These are phyloP conservation scores for Silybum marianum DNA, from an alignment of 129 eudicot genomes.

Conservation along the genomic window DNA sequence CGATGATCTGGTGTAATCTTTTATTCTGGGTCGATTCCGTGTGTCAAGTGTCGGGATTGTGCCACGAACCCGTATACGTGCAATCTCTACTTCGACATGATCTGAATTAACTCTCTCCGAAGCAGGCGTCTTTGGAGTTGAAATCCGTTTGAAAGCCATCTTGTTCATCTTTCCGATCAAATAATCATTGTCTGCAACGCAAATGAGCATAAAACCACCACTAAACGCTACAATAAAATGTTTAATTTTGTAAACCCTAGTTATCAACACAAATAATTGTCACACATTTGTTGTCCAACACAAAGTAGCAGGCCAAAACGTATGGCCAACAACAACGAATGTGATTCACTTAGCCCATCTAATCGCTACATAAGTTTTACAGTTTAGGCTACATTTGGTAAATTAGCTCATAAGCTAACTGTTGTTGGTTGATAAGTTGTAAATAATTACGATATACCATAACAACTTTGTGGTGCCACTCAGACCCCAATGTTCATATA, in stretches of 20 bases:
- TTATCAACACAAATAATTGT: not conserved
- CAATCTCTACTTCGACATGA: slow-evolving; percentile 3
- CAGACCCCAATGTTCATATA: not conserved
- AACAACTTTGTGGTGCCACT: not conserved
- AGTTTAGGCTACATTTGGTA: too few relatives aligned
- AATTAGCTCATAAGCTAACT: too few relatives aligned
- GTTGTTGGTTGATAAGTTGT: not conserved
- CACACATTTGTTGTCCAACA: not conserved
- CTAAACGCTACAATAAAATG: not conserved
- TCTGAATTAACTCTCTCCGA: slow-evolving; percentile 2
- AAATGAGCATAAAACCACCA: not conserved
- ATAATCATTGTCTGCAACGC: slow-evolving; percentile 24
- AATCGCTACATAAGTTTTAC: not conserved
- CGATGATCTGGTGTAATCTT: not conserved
- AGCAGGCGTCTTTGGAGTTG: slow-evolving; percentile 14
- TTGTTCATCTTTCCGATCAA: slow-evolving; percentile 27
- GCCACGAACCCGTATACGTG: slow-evolving; percentile 15
- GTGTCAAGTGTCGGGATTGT: not conserved
- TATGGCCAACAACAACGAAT: not conserved
- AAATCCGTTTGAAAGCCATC: slow-evolving; percentile 16
- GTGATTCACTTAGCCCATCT: not conserved
- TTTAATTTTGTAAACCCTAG: not conserved
- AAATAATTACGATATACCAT: too few relatives aligned
- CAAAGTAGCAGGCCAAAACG: not conserved
- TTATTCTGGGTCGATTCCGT: slow-evolving; percentile 12